A percentile compares a stretch with the other conserved stretches of the same genome.
phyloP scores from a whole-genome alignment of 2,329 filamentous ascomycete species.

The Fusarium brachygibbosum region DNA sequence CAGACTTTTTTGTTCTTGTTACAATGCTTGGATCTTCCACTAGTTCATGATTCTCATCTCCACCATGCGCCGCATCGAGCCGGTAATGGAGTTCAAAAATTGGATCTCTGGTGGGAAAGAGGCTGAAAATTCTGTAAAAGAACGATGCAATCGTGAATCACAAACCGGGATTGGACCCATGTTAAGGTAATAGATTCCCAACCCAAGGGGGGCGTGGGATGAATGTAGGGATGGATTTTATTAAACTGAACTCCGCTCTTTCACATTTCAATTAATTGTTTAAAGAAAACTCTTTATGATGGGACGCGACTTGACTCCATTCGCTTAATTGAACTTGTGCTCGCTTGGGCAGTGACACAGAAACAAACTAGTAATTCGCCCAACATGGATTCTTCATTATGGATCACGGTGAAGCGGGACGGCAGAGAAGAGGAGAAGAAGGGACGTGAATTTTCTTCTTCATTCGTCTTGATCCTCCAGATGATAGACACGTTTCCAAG shows the following conservation, averaged over 20 bases:
- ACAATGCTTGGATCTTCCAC: constrained; percentile 12
- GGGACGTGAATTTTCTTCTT: constrained; percentile 19
- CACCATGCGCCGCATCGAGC: constrained; percentile 30
- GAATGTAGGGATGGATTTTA: constrained; percentile 12
- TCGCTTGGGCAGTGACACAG: constrained; percentile 24
- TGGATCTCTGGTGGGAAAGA: constrained; percentile 25
- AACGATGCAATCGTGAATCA: constrained; percentile 18
- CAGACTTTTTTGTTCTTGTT: not conserved
- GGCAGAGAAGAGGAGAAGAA: not conserved
- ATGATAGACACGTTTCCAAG: constrained; percentile 32
- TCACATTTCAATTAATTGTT: constrained; percentile 16
- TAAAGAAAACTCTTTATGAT: constrained; percentile 9
- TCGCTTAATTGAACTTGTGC: not conserved
- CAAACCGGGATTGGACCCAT: constrained; percentile 40
- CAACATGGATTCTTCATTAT: constrained; percentile 25
- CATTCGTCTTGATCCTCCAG: constrained; percentile 9
- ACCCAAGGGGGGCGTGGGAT: too few species aligned
- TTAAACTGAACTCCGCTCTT: constrained; percentile 27
- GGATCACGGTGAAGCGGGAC: constrained; percentile 29
- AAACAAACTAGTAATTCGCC: not conserved
- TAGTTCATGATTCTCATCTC: constrained; percentile 32
- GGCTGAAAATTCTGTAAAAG: constrained; percentile 15
- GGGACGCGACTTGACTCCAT: constrained; percentile 6
- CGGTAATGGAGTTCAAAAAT: constrained; percentile 16
- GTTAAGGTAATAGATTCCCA: too few species aligned